Conservation (phyloP, 805 yeast species). For the Teunomyces stri region DNA sequence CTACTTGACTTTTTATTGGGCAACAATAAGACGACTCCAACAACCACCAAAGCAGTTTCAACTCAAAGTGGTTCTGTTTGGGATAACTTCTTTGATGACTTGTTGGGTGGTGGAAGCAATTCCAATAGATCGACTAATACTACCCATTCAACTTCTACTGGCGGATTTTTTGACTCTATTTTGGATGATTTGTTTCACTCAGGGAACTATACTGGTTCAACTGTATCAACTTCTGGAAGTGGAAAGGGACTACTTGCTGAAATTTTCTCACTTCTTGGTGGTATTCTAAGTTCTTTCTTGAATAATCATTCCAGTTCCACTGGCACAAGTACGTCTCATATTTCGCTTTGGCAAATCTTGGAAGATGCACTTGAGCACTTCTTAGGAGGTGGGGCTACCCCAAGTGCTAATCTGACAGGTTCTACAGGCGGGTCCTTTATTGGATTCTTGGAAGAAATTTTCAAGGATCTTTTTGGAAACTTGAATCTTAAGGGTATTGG, state of each 20-base stretch:
- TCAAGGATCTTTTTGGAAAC: conserved; percentile 12
- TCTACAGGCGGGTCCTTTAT: not conserved
- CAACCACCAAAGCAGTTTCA: conserved; percentile 8
- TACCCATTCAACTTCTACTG: conserved; percentile 4
- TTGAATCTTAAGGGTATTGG: conserved; percentile 7
- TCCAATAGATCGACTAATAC: conserved; percentile 7
- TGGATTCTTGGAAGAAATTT: conserved; percentile 9
- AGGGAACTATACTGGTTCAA: conserved; percentile 8
- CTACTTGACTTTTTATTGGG: conserved; percentile 15
- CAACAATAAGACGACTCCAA: conserved; percentile 4
- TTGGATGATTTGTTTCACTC: conserved; percentile 13
- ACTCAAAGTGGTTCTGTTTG: conserved; percentile 10
- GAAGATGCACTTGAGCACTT: conserved; percentile 13
- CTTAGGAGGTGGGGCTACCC: conserved; percentile 11
- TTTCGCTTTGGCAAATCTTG: conserved; percentile 10
- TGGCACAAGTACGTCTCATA: conserved; percentile 5
- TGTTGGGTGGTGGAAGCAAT: conserved; percentile 9
- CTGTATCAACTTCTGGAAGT: conserved; percentile 9
- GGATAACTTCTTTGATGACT: conserved; percentile 11
- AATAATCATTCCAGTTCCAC: conserved; percentile 6
- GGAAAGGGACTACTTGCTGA: conserved; percentile 11
- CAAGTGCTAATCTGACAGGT: conserved; percentile 1
- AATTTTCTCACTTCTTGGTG: conserved; percentile 12
- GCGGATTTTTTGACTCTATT: conserved; percentile 9
- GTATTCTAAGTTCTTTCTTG: conserved; percentile 10